Percentiles rank a stretch among this genome's conserved stretches.
phyloP scores from a whole-genome alignment of 352 stramenopile species.

The Globisporangium paddicum region DNA sequence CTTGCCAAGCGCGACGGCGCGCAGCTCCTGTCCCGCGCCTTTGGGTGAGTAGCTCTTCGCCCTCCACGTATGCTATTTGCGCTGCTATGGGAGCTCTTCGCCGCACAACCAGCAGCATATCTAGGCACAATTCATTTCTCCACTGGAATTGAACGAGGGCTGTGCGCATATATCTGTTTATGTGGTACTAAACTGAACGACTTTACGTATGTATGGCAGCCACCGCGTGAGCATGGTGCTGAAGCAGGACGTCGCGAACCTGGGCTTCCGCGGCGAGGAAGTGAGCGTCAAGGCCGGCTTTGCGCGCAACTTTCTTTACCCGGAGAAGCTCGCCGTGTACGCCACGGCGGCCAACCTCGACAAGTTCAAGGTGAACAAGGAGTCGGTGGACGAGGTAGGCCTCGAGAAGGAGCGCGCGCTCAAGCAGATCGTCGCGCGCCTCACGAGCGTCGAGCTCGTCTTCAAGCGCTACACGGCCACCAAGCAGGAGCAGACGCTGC shows the following conservation, averaged over 20 bases:
- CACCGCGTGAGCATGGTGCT: constrained; percentile 85
- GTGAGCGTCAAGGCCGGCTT: constrained; percentile 92
- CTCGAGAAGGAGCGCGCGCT: constrained; percentile 22
- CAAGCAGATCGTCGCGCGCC: constrained; percentile 53
- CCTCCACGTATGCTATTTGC: background rate
- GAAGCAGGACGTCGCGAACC: constrained; percentile 77
- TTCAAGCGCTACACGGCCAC: constrained; percentile 78
- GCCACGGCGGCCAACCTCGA: constrained; percentile 88
- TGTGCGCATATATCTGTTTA: too few relatives aligned
- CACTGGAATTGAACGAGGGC: too few relatives aligned
- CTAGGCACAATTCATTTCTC: background rate
- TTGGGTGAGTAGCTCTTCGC: constrained; percentile 39
- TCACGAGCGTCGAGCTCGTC: constrained; percentile 55
- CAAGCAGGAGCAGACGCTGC: constrained; percentile 53
- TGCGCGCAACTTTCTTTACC: constrained; percentile 93
- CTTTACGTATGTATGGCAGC: constrained; percentile 18
- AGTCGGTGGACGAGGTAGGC: constrained; percentile 17
- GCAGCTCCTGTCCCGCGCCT: constrained; percentile 43
- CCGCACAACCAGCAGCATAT: background rate
- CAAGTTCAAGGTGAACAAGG: constrained; percentile 70
- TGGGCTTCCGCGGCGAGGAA: constrained; percentile 89
- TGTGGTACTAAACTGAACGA: background rate
- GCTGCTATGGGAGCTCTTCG: background rate
- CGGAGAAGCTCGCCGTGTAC: constrained; percentile 93
- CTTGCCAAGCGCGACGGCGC: constrained; percentile 34